These are phyloP conservation scores for Fusarium concolor DNA, from an alignment of 2,329 filamentous ascomycete species.

Conservation along the genomic window DNA sequence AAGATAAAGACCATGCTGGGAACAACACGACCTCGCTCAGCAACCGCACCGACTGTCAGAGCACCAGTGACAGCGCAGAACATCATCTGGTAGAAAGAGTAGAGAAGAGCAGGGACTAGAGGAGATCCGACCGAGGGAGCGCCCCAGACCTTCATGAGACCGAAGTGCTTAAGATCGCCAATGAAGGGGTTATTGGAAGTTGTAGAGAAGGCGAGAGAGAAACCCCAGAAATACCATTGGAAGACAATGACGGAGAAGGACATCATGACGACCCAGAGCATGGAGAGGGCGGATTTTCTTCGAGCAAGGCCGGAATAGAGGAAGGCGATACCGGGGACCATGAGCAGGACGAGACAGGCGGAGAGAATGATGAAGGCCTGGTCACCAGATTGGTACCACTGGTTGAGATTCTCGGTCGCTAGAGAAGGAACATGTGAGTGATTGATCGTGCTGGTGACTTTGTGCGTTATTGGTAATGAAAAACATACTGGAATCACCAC, in stretches of 20 bases:
- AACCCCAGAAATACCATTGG: conserved; percentile 99
- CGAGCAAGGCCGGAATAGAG: conserved; percentile 98
- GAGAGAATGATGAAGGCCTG: conserved; percentile 92
- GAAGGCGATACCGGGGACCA: conserved; percentile 97
- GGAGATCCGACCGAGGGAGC: conserved; percentile 89
- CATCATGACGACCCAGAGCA: conserved; percentile 98
- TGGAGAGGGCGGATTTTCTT: conserved; percentile 94
- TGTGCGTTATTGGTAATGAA: neutral
- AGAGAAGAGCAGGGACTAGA: conserved; percentile 88
- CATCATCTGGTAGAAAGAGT: conserved; percentile 99
- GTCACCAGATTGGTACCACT: conserved; percentile 93
- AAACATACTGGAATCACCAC: conserved; percentile 81
- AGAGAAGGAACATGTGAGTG: conserved; percentile 23
- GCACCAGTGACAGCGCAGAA: conserved; percentile 94
- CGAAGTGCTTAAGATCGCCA: conserved; percentile 89
- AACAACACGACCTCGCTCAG: conserved; percentile 91
- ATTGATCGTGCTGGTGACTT: neutral
- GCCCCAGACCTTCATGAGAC: conserved; percentile 84
- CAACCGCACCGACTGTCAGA: conserved; percentile 91
- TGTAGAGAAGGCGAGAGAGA: conserved; percentile 90
- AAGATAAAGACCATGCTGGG: conserved; percentile 96
- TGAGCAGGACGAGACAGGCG: conserved; percentile 93
- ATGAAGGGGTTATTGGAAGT: conserved; percentile 90
- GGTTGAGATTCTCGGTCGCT: conserved; percentile 91
- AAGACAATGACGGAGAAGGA: conserved; percentile 91